A percentile compares a stretch with the other conserved stretches of the same genome.
These are phyloP conservation scores for Triticum aestivum DNA, from an alignment of 176 grass and related monocot genomes.

Conservation along the genomic window IWGSC_CS_RefSeq_v2.1 NC_057797.1:602340618-602341117, in stretches of 20 bases:
- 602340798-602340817: constrained; percentile 47
- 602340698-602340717: background rate
- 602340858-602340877: constrained; percentile 58
- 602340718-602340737: background rate
- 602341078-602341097: constrained; percentile 43
- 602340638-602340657: constrained; percentile 29
- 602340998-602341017: background rate
- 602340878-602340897: constrained; percentile 52
- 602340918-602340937: constrained; percentile 64
- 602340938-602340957: constrained; percentile 76
- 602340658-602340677: constrained; percentile 50
- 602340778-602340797: constrained; percentile 28
- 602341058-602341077: background rate
- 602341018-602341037: background rate
- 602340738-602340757: background rate
- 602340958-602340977: constrained; percentile 85
- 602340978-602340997: constrained; percentile 74
- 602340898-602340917: constrained; percentile 62
- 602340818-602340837: constrained; percentile 57
- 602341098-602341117: constrained; percentile 61
- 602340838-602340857: constrained; percentile 67
- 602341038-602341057: background rate
- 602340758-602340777: background rate
- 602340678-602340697: constrained; percentile 48
- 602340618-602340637: constrained; percentile 32